Evolutionary conservation across 129 eudicot species (phyloP).

Genomic region (Helichrysum umbraculigerum): DNA sequence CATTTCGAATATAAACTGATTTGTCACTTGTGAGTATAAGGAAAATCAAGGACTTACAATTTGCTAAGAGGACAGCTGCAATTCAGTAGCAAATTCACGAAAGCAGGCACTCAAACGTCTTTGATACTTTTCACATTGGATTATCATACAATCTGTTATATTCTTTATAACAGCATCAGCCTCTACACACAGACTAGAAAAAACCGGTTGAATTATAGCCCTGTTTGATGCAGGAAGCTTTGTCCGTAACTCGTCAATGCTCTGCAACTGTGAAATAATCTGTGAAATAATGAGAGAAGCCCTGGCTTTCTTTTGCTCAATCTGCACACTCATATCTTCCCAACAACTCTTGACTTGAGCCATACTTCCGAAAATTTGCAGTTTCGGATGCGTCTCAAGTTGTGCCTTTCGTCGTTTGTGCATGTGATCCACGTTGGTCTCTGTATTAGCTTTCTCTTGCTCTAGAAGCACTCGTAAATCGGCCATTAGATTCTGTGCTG

Average conservation of each 20-base stretch:
- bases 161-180: background rate
- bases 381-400: too few species aligned
- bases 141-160: slow-evolving; percentile 2
- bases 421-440: background rate
- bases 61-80: background rate
- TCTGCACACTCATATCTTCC: too few species aligned
- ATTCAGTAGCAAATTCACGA: background rate
- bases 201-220: background rate
- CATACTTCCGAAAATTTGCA: too few species aligned
- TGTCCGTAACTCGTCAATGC: background rate
- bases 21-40: background rate
- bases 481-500: too few species aligned
- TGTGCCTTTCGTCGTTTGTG: too few species aligned
- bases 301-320: too few species aligned
- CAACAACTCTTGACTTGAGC: background rate
- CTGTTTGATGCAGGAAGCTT: slow-evolving; percentile 4
- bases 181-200: slow-evolving; percentile 21
- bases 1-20: background rate
- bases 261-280: background rate
- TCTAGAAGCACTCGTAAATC: too few species aligned
- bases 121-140: background rate
- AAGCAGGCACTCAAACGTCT: slow-evolving; percentile 4
- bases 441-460: background rate
- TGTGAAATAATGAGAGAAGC: background rate
- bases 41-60: background rate